A percentile compares a stretch with the other conserved stretches of the same genome.
Conservation (phyloP, 139 green algal genomes). For the Coccomyxa sp. region DNA sequence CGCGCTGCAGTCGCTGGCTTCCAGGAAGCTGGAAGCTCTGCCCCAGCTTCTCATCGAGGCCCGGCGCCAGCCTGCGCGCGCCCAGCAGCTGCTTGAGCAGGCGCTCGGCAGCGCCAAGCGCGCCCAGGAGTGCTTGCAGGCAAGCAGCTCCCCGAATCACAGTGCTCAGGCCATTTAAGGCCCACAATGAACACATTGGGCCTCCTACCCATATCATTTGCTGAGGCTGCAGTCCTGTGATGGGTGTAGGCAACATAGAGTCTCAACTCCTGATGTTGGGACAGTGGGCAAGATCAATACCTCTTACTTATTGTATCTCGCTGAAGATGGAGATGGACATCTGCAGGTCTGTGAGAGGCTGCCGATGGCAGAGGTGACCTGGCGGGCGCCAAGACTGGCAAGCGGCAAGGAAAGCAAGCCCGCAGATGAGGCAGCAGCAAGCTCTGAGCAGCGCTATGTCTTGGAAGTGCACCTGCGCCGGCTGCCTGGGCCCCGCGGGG, state of each 20-base stretch:
- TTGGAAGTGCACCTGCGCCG: slow-evolving; percentile 41
- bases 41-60: slow-evolving; percentile 5
- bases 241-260: too few species aligned
- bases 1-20: slow-evolving; percentile 24
- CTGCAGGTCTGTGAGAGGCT: slow-evolving; percentile 44
- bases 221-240: too few species aligned
- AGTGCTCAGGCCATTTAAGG: too few species aligned
- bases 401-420: neutral
- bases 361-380: slow-evolving; percentile 38
- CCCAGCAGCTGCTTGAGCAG: neutral
- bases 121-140: slow-evolving; percentile 25
- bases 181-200: too few species aligned
- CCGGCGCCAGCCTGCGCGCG: neutral
- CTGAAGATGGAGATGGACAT: too few species aligned
- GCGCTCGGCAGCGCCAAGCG: slow-evolving; percentile 1
- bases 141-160: too few species aligned
- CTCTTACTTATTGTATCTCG: too few species aligned
- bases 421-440: neutral
- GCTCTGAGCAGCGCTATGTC: slow-evolving; percentile 11
- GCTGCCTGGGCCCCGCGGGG: slow-evolving; percentile 6
- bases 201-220: too few species aligned
- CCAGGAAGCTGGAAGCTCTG: slow-evolving; percentile 19
- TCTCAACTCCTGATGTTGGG: neutral
- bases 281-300: too few species aligned
- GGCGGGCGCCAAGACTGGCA: slow-evolving; percentile 3